Percentiles rank a stretch among this genome's conserved stretches.
These are phyloP conservation scores for Chaetomium sp. DNA, from an alignment of 2,329 filamentous ascomycete genomes.

Conservation along the genomic window DNA sequence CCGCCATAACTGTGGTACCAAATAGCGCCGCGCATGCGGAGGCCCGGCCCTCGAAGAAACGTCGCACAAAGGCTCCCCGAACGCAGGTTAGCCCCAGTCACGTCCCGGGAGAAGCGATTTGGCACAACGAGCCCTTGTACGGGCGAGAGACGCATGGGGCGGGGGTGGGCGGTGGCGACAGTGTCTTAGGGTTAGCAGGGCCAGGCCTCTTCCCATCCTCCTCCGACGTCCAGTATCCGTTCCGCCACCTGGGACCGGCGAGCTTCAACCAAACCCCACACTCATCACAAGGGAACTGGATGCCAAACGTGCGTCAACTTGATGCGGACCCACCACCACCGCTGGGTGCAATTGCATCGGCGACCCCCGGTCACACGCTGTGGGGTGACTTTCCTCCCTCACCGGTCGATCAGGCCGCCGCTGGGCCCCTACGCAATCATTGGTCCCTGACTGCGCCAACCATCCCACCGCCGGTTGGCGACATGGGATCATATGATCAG, in stretches of 20 bases:
- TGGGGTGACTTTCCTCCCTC: constrained; percentile 2
- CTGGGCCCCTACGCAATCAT: background rate
- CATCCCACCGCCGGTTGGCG: background rate
- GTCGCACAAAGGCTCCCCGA: background rate
- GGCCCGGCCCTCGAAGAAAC: background rate
- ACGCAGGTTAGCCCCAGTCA: background rate
- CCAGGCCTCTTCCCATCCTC: background rate
- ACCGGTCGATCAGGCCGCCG: constrained; percentile 10
- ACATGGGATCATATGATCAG: background rate
- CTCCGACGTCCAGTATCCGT: background rate
- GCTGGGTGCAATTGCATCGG: background rate
- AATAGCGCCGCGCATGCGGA: background rate
- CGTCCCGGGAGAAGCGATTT: background rate
- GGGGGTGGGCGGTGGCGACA: background rate
- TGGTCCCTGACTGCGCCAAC: background rate
- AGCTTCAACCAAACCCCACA: background rate
- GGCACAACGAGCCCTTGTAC: background rate
- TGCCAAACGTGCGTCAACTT: background rate
- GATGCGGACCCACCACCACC: background rate
- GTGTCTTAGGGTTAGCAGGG: background rate
- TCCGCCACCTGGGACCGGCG: background rate
- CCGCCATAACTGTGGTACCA: background rate
- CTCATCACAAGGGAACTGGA: background rate
- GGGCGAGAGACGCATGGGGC: background rate
- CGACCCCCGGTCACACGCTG: background rate